Conservation (phyloP, 257 asterid species). For the Solanum chmielewskii region DNA sequence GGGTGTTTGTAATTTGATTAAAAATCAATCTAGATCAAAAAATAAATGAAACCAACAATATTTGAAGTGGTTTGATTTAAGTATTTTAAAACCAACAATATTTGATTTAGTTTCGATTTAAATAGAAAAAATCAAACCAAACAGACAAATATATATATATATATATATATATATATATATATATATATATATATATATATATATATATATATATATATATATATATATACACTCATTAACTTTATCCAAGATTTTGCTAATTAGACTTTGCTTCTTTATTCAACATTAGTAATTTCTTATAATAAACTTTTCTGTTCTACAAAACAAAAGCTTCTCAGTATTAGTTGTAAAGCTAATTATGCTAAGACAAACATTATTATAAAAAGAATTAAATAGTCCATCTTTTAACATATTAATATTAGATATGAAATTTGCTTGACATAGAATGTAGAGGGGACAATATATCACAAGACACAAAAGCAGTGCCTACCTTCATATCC, state of each 20-base stretch:
- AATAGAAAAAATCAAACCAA: neutral
- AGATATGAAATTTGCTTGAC: neutral
- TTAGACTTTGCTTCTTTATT: neutral
- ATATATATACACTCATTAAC: neutral
- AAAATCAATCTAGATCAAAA: too few relatives aligned
- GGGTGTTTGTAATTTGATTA: neutral
- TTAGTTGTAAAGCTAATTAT: neutral
- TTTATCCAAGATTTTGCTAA: neutral
- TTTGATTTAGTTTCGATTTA: too few relatives aligned
- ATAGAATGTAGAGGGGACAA: neutral
- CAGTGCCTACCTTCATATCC: conserved; percentile 17
- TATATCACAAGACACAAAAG: neutral
- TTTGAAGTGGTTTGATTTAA: neutral
- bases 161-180: neutral
- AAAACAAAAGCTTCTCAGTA: neutral
- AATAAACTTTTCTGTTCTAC: neutral
- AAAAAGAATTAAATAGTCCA: neutral
- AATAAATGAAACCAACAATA: too few relatives aligned
- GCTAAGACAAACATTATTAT: neutral
- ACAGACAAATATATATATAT: neutral
- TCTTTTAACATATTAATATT: neutral
- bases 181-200: neutral
- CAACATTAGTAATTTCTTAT: neutral
- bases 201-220: neutral
- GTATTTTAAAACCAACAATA: neutral